These are phyloP conservation scores for Cyberlindnera mississippiensis DNA, from an alignment of 805 yeast species.

Conservation along the genomic window DNA sequence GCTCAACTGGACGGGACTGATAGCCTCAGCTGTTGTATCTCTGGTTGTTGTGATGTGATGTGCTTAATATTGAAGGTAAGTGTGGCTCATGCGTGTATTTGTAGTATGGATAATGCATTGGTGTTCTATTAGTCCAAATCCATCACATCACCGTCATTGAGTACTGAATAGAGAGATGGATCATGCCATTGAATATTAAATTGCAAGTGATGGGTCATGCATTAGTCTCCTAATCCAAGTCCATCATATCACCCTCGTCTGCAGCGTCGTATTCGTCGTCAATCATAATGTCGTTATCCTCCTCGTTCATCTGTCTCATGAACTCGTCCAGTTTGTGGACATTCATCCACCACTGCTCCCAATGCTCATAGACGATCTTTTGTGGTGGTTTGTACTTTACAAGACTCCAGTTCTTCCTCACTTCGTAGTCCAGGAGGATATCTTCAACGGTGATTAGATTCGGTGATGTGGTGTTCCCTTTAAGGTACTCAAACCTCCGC, in stretches of 20 bases:
- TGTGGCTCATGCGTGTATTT: too few species aligned
- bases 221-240: neutral
- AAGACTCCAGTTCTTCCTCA: conserved; percentile 26
- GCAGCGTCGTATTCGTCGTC: conserved; percentile 1
- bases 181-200: too few species aligned
- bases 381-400: conserved; percentile 27
- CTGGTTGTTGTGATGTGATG: too few species aligned
- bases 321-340: conserved; percentile 12
- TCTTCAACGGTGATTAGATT: conserved; percentile 20
- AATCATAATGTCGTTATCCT: neutral
- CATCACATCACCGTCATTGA: too few species aligned
- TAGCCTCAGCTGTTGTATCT: too few species aligned
- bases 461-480: neutral
- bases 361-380: conserved; percentile 20
- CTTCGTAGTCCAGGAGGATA: conserved; percentile 25
- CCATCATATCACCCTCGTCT: neutral
- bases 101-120: too few species aligned
- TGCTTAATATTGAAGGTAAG: too few species aligned
- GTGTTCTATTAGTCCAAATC: too few species aligned
- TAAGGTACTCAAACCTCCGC: conserved; percentile 3
- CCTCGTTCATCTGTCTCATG: conserved; percentile 8
- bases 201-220: too few species aligned
- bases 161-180: too few species aligned
- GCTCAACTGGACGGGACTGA: too few species aligned
- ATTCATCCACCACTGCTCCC: conserved; percentile 31